A percentile compares a stretch with the other conserved stretches of the same genome.
These are phyloP conservation scores for Metschnikowia borealis DNA, from an alignment of 805 yeast genomes.

Conservation along the genomic window DNA sequence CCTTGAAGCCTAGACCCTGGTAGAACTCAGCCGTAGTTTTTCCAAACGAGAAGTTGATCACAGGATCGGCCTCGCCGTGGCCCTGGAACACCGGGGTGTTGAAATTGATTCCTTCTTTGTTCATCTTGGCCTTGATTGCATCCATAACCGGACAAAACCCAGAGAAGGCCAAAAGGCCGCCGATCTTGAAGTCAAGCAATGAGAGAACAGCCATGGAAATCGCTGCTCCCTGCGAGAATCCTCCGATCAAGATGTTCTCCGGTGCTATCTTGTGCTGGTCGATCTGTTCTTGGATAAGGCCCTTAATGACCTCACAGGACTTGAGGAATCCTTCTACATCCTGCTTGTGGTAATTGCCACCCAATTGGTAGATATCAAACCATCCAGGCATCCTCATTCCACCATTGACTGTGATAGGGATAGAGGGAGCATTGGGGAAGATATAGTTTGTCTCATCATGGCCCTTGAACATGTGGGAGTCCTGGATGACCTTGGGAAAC, in stretches of 20 bases:
- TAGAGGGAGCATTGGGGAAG: constrained; percentile 86
- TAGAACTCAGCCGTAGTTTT: constrained; percentile 42
- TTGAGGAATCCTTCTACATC: constrained; percentile 55
- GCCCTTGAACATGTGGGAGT: constrained; percentile 42
- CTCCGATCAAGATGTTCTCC: constrained; percentile 80
- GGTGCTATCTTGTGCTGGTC: constrained; percentile 49
- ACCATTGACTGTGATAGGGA: constrained; percentile 64
- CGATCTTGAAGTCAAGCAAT: constrained; percentile 57
- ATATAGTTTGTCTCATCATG: constrained; percentile 55
- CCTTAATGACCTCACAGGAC: constrained; percentile 43
- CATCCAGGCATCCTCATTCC: constrained; percentile 75
- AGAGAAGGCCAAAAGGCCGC: constrained; percentile 72
- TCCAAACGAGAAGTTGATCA: constrained; percentile 46
- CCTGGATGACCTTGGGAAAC: constrained; percentile 60
- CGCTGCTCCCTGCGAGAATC: constrained; percentile 94
- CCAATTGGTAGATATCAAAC: constrained; percentile 72
- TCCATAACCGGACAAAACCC: constrained; percentile 57
- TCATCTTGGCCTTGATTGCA: constrained; percentile 14
- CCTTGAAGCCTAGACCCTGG: constrained; percentile 42
- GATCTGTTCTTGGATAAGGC: constrained; percentile 49
- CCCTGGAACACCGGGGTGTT: constrained; percentile 81
- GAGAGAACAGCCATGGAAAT: constrained; percentile 61
- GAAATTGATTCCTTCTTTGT: constrained; percentile 39
- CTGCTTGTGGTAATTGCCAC: constrained; percentile 41
- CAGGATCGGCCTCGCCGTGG: constrained; percentile 78